phyloP scores from a whole-genome alignment of 768 basidiomycete genomes.

The Auriscalpium orientale region DNA sequence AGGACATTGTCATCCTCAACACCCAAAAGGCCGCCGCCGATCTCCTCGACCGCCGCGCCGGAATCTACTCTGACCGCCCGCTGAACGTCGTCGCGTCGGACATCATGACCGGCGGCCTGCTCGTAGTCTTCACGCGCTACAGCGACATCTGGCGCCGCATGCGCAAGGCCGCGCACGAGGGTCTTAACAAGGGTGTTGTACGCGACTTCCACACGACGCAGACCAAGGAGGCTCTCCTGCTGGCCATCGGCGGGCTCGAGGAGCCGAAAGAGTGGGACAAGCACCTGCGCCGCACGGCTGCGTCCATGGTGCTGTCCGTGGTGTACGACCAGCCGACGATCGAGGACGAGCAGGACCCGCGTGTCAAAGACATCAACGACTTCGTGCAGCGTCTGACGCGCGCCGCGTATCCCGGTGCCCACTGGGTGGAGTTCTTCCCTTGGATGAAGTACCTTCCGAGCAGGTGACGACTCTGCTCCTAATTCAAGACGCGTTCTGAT shows the following conservation, averaged over 20 bases:
- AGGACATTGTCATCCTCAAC: not conserved
- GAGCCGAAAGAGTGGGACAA: not conserved
- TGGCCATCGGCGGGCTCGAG: not conserved
- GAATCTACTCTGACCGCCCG: not conserved
- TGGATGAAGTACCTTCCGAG: slow-evolving; percentile 11
- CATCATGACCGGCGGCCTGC: not conserved
- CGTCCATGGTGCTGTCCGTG: slow-evolving; percentile 1
- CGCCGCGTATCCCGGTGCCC: slow-evolving; percentile 12
- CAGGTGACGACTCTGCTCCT: not conserved
- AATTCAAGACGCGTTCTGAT: not conserved
- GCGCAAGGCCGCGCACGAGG: not conserved
- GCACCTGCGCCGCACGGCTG: slow-evolving; percentile 2
- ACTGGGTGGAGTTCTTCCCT: slow-evolving; percentile 18
- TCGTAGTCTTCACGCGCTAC: not conserved
- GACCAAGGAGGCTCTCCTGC: not conserved
- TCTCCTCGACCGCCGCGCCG: not conserved
- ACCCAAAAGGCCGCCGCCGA: not conserved
- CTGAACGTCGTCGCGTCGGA: not conserved
- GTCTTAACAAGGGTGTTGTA: not conserved
- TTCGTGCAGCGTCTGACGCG: not conserved
- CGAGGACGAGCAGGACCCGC: slow-evolving; percentile 2
- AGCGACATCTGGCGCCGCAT: not conserved
- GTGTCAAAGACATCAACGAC: not conserved
- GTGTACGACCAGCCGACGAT: slow-evolving; percentile 5
- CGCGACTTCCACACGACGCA: not conserved